Evolutionary conservation across 768 basidiomycete species (phyloP), one percentile per base, ranked within the genome.

Genomic region (Fomitopsis serialis): DNA sequence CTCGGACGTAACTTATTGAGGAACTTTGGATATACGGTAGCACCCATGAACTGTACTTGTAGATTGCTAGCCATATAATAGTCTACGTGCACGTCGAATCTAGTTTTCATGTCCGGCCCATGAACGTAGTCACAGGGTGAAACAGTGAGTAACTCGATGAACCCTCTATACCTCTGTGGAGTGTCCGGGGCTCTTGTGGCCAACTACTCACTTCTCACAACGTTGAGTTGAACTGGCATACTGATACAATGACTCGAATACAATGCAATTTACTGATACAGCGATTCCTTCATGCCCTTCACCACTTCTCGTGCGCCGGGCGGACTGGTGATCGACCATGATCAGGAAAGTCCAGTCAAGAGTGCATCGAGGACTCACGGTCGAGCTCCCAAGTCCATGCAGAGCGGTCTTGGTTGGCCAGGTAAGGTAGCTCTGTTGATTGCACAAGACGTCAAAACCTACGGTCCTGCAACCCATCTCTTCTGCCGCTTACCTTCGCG

Each of bases 311-410:
- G 44, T 78, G 78, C 22, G 76, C 78, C 42, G 76, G 77, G 45
- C 76, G 78, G 19, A 78, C 77, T 76, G 44, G 0, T 29, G 46
- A 19, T 34, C 8, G n/a, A 7, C 5, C 21, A 21, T 29, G 17
- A 12, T 34, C 8, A 25, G 32, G 10, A n/a, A 19, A 6, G 29
- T 32, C 29, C 29, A 32, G 29, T 32, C 29, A 5, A 11, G 35
- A 23, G n/a, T 17, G 1, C 24, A 22, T 25, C 1, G 1, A 34
- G 22, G 19, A 70, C 86, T 72, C 62, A 89, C 87, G 71, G 57
- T 90, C 88, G 25, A 91, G 73, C 63, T 90, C 88, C 86, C 87
- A 91, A 9, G 85, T 84, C 84, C 79, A 87, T 6, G 84, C 78
- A 37, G 85, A 85, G 25, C 79, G 75, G 49, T 87, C 84, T 68